Conservation (phyloP, 169 alveolate species). For the Plasmodium vinckei region DNA sequence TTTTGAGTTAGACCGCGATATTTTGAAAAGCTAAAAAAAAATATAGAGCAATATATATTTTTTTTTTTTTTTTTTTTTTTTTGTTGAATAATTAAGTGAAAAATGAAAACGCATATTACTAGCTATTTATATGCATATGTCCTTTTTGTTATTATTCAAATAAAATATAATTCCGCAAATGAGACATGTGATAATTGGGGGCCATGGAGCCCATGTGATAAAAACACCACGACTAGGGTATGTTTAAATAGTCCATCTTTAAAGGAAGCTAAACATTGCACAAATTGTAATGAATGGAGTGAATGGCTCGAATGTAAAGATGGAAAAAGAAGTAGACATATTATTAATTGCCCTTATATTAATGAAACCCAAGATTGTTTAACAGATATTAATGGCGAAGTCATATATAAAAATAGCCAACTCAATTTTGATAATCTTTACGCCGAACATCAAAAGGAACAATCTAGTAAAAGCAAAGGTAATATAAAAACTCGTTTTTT, state of each 20-base stretch:
- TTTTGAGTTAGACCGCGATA: not conserved
- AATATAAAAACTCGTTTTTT: too few species aligned
- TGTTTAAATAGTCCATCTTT: conserved; percentile 19
- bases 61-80: conserved; percentile 33
- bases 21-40: not conserved
- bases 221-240: conserved; percentile 15
- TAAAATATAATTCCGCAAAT: not conserved
- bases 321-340: conserved; percentile 39
- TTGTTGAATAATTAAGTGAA: conserved; percentile 12
- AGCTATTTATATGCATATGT: conserved; percentile 13
- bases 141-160: not conserved
- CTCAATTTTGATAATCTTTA: too few species aligned
- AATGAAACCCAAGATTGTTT: conserved; percentile 33
- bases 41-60: not conserved
- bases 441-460: too few species aligned
- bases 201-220: conserved; percentile 30
- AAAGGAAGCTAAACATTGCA: conserved; percentile 2
- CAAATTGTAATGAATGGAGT: conserved; percentile 30
- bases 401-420: too few species aligned
- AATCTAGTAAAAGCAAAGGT: too few species aligned
- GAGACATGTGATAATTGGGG: conserved; percentile 27
- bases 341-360: conserved; percentile 35
- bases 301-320: conserved; percentile 33
- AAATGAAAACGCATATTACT: conserved; percentile 19
- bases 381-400: too few species aligned